A percentile compares a stretch with the other conserved stretches of the same genome.
These are phyloP conservation scores for Diplocarpon mali DNA, from an alignment of 2,329 filamentous ascomycete genomes.

Conservation along the genomic window DNA sequence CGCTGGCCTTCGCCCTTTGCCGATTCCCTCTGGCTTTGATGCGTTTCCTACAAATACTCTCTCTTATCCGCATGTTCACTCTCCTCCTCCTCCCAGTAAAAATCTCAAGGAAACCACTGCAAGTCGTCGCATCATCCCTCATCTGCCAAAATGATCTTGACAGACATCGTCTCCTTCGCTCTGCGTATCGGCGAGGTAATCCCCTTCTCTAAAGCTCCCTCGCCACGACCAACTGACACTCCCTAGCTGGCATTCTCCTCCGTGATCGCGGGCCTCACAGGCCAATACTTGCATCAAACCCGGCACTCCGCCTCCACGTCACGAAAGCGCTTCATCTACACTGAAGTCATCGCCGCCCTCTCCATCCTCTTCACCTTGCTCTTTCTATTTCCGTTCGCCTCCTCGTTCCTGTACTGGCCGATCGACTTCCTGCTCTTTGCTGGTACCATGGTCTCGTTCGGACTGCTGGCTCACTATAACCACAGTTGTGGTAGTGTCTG, in stretches of 20 bases:
- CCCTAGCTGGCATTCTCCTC: conserved; percentile 57
- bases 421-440: conserved; percentile 58
- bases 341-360: conserved; percentile 58
- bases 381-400: conserved; percentile 62
- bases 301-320: conserved; percentile 38
- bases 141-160: conserved; percentile 15
- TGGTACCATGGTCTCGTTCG: conserved; percentile 46
- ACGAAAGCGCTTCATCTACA: conserved; percentile 61
- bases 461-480: conserved; percentile 31
- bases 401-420: conserved; percentile 58
- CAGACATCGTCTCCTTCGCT: conserved; percentile 14
- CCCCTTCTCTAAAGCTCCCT: background rate
- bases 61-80: too few relatives aligned
- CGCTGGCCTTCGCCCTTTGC: too few relatives aligned
- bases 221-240: conserved; percentile 11
- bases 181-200: conserved; percentile 23
- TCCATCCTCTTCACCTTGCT: conserved; percentile 58
- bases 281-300: conserved; percentile 46
- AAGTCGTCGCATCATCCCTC: background rate
- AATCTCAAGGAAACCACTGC: background rate
- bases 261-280: conserved; percentile 61
- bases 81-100: background rate
- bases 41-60: too few relatives aligned
- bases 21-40: too few relatives aligned
- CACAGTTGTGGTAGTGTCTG: conserved; percentile 62